These are phyloP conservation scores for Xanthoconium stramineum DNA, from an alignment of 768 basidiomycete genomes.

Conservation along the genomic window DNA sequence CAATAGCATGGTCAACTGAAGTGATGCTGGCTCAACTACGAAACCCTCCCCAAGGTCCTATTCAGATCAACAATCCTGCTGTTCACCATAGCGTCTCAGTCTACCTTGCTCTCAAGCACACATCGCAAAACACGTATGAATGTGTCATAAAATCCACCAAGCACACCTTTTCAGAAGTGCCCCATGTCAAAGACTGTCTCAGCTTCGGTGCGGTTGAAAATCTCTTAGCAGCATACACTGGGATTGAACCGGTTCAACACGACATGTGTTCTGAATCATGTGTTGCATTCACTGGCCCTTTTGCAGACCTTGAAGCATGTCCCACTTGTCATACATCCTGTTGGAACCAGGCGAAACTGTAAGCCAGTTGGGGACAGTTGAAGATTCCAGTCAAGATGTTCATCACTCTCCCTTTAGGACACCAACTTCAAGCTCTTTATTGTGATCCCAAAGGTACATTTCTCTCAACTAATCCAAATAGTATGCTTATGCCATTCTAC, in stretches of 20 bases:
- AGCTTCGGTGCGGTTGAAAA: not conserved
- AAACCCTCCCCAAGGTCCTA: not conserved
- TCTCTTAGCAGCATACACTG: not conserved
- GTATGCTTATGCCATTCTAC: too few relatives aligned
- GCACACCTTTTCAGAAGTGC: not conserved
- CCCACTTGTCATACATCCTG: not conserved
- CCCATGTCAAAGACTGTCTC: not conserved
- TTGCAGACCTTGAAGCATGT: not conserved
- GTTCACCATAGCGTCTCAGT: not conserved
- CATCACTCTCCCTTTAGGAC: not conserved
- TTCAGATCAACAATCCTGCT: not conserved
- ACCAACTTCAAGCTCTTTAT: not conserved
- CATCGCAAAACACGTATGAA: not conserved
- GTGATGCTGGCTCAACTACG: not conserved
- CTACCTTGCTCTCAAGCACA: not conserved
- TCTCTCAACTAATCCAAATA: too few relatives aligned
- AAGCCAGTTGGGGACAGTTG: not conserved
- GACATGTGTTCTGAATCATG: not conserved
- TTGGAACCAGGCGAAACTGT: not conserved
- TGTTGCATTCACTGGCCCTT: not conserved
- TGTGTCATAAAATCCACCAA: not conserved
- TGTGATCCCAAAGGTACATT: too few relatives aligned
- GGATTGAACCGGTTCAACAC: not conserved
- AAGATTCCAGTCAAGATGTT: not conserved
- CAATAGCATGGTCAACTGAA: not conserved